Evolutionary conservation across 1,139 yeast species (phyloP), one percentile per base, ranked within the genome.

Genomic region (Sugiyamaella neomexicana): DNA sequence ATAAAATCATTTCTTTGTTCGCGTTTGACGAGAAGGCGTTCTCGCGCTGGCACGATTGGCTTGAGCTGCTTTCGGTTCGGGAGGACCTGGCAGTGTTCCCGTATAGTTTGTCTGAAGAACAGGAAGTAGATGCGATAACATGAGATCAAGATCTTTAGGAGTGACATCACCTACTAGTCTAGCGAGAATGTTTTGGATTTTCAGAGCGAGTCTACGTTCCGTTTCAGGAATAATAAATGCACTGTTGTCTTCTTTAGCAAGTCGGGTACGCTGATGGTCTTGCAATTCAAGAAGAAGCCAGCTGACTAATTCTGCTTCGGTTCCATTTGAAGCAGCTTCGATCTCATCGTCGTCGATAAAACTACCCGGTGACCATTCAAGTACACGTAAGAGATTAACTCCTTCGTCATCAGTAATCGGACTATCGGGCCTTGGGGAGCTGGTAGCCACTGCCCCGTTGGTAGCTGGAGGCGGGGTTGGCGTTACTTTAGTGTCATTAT

Each of bases 41-140:
- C 55, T 48, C 34, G 50, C 13, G 52, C 52, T 45, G 43, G 62
- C 37, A 31, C 50, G 17, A 48, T 52, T 39, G 50, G 62, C 53
- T 61, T 71, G 70, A 0, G 89, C 36, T 5, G 36, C 15, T 25
- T 49, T 49, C n/a, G 47, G 46, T 23, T 49, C 52, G 17, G 52
- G 52, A 8, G 52, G 51, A 12, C 51, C 89, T 1, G 97, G 97
- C 64, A 90, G 77, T 1, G 86, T 79, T 53, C 98, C 98, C 43
- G 80, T 75, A 65, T 87, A 90, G 62, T 86, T 89, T 16, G 85
- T 80, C 65, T 83, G 82, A 55, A 87, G 75, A 0, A 87, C 86
- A 0, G 97, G 96, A 44, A 90, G 64, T 46, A 58, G 63, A 49
- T 62, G 69, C 37, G 63, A 73, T 58, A 63, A 60, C 15, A 56